Base-by-base conservation (phyloP, 768 basidiomycete species). In the Tricholoma bakamatsutake region DNA sequence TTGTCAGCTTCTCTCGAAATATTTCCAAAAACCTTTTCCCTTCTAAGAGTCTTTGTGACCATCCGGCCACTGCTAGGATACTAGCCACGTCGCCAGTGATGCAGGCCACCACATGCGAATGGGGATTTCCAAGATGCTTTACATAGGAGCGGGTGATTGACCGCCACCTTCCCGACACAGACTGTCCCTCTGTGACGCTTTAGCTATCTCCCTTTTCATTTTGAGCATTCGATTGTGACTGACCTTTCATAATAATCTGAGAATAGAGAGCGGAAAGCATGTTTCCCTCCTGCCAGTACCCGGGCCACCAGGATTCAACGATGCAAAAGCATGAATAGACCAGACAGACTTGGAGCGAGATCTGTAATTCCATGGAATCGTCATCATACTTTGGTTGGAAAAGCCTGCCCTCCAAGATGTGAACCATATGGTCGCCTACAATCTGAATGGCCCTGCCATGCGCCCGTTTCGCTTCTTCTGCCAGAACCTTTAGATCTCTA, bases 301-400 rank as follows among this genome's bases (percentile, higher is more conserved):
- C 28, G 6, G 59, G 39, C 8, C 52, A 57, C 64, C 64, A 65
- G 30, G 59, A 58, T 8, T 48, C 31, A 15, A 59, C 33, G n/a
- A 63, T 58, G 3, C 6, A 1, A 9, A 5, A 18, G 34, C 59
- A 60, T 28, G 54, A 59, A 15, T 15, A 3, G 11, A 62, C 59
- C 18, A 65, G 51, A 31, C 57, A 61, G 24, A 57, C 48, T 43
- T 65, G 64, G 15, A 65, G 34, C 18, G 61, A 62, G 24, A 63
- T 50, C 52, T 65, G 64, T 1, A 63, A 54, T 47, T 31, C 11
- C 18, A 61, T 61, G 8, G 59, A 61, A 17, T 48, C 28, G 15
- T 48, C 28, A 15, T 63, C 58, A 37, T 39, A 49, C 6, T 52
- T 53, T 15, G 31, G 30, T 15, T 42, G 49, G 45, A 33, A 28